Conservation (phyloP, 768 basidiomycete species). For the Rhizopogon salebrosus region DNA sequence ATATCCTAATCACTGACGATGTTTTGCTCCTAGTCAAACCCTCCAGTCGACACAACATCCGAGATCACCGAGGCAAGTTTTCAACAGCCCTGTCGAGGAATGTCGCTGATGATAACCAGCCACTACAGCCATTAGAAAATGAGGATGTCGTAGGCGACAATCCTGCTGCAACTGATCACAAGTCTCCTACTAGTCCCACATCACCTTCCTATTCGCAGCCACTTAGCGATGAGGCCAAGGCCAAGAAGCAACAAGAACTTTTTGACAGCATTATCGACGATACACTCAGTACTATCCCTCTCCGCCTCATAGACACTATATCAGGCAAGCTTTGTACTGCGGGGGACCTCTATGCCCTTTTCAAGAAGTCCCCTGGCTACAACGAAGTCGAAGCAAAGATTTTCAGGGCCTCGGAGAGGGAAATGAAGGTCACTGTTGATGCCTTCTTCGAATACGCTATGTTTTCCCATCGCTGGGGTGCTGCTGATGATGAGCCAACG, state of each 20-base stretch:
- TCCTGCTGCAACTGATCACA: not conserved
- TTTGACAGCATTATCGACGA: not conserved
- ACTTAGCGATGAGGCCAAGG: not conserved
- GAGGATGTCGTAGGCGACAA: not conserved
- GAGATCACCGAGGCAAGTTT: not conserved
- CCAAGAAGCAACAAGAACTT: not conserved
- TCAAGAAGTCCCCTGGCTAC: not conserved
- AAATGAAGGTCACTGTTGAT: not conserved
- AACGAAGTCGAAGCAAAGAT: not conserved
- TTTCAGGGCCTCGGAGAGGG: not conserved
- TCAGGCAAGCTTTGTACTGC: not conserved
- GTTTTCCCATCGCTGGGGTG: slow-evolving; percentile 4
- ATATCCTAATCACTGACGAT: not conserved
- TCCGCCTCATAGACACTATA: not conserved
- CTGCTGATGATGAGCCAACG: not conserved
- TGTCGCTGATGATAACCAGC: not conserved
- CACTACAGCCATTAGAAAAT: not conserved
- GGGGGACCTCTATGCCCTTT: not conserved
- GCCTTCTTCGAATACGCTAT: slow-evolving; percentile 3
- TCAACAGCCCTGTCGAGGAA: not conserved
- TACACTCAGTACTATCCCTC: not conserved
- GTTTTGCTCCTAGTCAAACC: not conserved
- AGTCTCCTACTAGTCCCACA: not conserved
- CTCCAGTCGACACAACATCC: not conserved
- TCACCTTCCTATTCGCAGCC: not conserved